Conservation (phyloP, 2,329 filamentous ascomycete species). For the Saccharata proteae region DNA sequence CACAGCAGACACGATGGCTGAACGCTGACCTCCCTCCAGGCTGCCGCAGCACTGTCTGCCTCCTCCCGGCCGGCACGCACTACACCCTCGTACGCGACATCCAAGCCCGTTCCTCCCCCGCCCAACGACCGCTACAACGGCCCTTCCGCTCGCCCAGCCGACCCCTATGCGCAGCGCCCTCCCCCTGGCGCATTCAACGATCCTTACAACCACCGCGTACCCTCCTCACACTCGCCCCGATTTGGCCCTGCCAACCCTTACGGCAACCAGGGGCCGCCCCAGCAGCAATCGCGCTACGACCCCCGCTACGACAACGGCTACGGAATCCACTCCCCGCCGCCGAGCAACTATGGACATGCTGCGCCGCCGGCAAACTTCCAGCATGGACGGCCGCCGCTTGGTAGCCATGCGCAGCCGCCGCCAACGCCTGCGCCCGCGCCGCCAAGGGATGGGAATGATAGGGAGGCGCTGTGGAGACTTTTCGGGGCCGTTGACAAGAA, state of each 20-base stretch:
- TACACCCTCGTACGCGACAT: constrained; percentile 28
- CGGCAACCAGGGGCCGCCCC: constrained; percentile 18
- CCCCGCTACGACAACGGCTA: too few species aligned
- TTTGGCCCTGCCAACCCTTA: too few species aligned
- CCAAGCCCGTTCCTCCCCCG: constrained; percentile 29
- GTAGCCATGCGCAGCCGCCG: constrained; percentile 29
- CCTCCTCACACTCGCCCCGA: constrained; percentile 13
- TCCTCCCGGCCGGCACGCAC: constrained; percentile 21
- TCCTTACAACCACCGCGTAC: constrained; percentile 19
- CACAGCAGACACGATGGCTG: constrained; percentile 12
- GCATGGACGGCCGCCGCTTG: constrained; percentile 49
- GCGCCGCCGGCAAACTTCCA: constrained; percentile 47
- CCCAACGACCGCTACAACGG: constrained; percentile 22
- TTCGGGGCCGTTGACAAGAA: constrained; percentile 88
- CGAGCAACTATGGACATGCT: constrained; percentile 39
- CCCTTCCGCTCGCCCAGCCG: constrained; percentile 17
- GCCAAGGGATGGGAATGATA: constrained; percentile 49
- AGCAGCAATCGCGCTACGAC: constrained; percentile 20
- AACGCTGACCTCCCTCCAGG: constrained; percentile 21
- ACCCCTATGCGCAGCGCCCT: constrained; percentile 9
- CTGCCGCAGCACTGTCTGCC: constrained; percentile 31
- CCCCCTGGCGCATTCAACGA: constrained; percentile 28
- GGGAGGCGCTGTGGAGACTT: constrained; percentile 63
- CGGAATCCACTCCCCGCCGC: constrained; percentile 35
- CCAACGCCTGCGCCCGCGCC: constrained; percentile 33